Evolutionary conservation across 140 eudicot genomes (phyloP).

Genomic region (Stevia rebaudiana): DNA sequence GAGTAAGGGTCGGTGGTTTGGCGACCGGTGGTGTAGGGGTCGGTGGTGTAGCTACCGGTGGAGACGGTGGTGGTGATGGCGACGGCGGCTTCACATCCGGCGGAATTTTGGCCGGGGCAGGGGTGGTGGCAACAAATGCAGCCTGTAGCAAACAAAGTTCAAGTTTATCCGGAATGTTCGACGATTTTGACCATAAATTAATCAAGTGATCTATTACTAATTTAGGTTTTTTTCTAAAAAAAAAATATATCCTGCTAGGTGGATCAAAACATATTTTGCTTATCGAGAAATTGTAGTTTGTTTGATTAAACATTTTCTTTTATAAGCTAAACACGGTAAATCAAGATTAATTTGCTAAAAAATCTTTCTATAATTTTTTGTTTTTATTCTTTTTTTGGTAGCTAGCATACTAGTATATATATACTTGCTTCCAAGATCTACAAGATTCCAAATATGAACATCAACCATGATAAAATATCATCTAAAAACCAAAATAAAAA

Average conservation of each 20-base stretch:
- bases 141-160: conserved; percentile 18
- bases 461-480: not conserved
- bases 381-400: not conserved
- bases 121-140: conserved; percentile 20
- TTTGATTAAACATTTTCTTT: too few species aligned
- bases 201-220: not conserved
- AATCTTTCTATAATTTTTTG: conserved; percentile 1
- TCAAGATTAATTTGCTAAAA: not conserved
- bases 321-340: not conserved
- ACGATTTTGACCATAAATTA: not conserved
- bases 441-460: conserved; percentile 23
- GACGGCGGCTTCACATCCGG: conserved; percentile 23
- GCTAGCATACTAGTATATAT: too few species aligned
- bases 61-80: conserved; percentile 22
- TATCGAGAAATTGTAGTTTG: too few species aligned
- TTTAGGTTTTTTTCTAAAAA: too few species aligned
- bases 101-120: conserved; percentile 20
- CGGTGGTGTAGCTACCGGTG: conserved; percentile 18
- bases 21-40: not conserved
- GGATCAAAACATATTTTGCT: not conserved
- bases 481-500: not conserved
- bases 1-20: conserved; percentile 30
- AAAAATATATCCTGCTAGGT: too few species aligned
- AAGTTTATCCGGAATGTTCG: not conserved
- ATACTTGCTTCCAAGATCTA: conserved; percentile 18